Conservation (phyloP, 768 basidiomycete genomes). For the Boletus rubropictus region DNA sequence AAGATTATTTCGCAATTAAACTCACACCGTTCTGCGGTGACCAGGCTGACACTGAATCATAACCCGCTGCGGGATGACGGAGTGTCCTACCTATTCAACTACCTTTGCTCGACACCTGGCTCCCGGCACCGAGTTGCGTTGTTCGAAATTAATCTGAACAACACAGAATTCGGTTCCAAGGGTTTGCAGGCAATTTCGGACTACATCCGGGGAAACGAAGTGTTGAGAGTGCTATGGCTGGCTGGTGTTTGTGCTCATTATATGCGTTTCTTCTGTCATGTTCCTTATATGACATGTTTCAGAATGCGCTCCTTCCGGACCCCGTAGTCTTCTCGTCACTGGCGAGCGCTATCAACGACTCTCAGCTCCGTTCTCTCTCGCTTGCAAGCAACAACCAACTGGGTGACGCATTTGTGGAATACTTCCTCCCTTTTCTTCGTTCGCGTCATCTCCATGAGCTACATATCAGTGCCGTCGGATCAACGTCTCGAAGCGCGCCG, state of each 20-base stretch:
- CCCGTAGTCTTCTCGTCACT: conserved; percentile 35
- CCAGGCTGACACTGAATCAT: conserved; percentile 48
- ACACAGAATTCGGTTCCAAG: conserved; percentile 47
- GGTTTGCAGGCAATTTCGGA: conserved; percentile 47
- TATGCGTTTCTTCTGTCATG: neutral
- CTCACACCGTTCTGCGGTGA: conserved; percentile 37
- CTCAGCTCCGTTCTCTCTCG: conserved; percentile 45
- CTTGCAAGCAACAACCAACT: conserved; percentile 45
- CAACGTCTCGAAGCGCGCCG: conserved; percentile 41
- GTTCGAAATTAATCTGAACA: conserved; percentile 51
- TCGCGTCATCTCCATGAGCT: conserved; percentile 46
- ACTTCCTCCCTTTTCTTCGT: conserved; percentile 46
- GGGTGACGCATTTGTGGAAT: conserved; percentile 43
- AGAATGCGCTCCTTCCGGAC: conserved; percentile 40
- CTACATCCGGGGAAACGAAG: conserved; percentile 44
- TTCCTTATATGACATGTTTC: conserved; percentile 18
- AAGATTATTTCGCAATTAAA: conserved; percentile 44
- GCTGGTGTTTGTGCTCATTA: conserved; percentile 43
- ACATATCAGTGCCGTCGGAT: conserved; percentile 44
- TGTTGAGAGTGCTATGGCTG: conserved; percentile 43
- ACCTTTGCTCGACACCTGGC: conserved; percentile 46
- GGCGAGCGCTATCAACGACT: conserved; percentile 47
- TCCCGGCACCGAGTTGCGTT: conserved; percentile 38
- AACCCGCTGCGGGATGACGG: conserved; percentile 58
- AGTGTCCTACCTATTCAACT: conserved; percentile 47